phyloP scores from a whole-genome alignment of 108 stramenopile species.

The Mediolabrus comicus region DNA sequence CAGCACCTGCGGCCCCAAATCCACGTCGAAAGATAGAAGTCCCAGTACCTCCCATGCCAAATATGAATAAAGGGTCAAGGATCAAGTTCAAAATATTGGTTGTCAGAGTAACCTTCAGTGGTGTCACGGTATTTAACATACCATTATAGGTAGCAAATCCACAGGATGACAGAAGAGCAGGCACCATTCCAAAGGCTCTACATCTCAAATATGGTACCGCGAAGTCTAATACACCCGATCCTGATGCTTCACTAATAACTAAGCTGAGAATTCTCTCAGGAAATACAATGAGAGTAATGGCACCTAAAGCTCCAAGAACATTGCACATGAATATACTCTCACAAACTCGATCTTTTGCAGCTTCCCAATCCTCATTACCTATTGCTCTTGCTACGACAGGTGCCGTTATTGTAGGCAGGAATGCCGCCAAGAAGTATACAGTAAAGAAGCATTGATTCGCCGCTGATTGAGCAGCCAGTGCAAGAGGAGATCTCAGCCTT shows the following conservation, averaged over 20 bases:
- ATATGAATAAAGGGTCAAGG: conserved; percentile 76
- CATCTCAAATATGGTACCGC: conserved; percentile 74
- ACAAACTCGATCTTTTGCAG: conserved; percentile 55
- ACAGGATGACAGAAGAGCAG: conserved; percentile 67
- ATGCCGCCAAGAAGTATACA: conserved; percentile 69
- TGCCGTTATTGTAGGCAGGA: conserved; percentile 81
- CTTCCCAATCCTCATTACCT: conserved; percentile 59
- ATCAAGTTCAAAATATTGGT: conserved; percentile 75
- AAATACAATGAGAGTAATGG: conserved; percentile 43
- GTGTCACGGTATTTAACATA: conserved; percentile 79
- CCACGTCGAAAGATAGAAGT: conserved; percentile 7
- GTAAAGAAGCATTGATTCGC: conserved; percentile 84
- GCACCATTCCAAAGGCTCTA: conserved; percentile 73
- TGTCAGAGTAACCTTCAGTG: conserved; percentile 68
- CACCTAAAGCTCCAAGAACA: conserved; percentile 62
- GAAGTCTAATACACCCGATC: conserved; percentile 46
- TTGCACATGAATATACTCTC: conserved; percentile 74
- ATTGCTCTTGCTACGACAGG: conserved; percentile 70
- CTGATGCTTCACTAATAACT: conserved; percentile 45
- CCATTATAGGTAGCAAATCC: conserved; percentile 83
- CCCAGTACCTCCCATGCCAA: conserved; percentile 22
- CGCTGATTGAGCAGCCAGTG: conserved; percentile 79
- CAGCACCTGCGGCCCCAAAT: conserved; percentile 74
- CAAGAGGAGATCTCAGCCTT: conserved; percentile 61
- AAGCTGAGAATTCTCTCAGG: conserved; percentile 46